phyloP scores from a whole-genome alignment of 768 basidiomycete genomes.

The Lactarius quietus region DNA sequence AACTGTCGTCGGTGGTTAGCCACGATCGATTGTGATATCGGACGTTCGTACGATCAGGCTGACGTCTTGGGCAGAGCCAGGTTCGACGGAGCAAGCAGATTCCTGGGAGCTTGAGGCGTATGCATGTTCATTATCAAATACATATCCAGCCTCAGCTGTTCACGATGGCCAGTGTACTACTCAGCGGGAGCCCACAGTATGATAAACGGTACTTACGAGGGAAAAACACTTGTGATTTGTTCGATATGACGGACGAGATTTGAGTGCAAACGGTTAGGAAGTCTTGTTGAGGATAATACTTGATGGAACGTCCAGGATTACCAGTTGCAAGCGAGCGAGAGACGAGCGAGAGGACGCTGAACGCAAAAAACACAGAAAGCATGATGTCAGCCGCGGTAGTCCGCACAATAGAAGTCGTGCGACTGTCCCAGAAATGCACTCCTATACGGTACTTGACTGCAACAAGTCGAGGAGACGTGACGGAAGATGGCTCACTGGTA shows the following conservation, averaged over 20 bases:
- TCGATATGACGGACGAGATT: neutral
- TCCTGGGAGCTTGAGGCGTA: neutral
- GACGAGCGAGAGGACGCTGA: neutral
- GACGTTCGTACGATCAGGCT: neutral
- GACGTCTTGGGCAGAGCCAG: neutral
- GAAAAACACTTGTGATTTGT: slow-evolving; percentile 12
- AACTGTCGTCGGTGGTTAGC: neutral
- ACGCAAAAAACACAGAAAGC: neutral
- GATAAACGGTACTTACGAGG: neutral
- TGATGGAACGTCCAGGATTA: neutral
- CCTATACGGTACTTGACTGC: too few relatives aligned
- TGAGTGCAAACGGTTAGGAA: neutral
- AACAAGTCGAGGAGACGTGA: too few relatives aligned
- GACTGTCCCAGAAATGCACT: too few relatives aligned
- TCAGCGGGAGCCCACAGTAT: neutral
- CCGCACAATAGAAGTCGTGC: too few relatives aligned
- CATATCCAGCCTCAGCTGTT: neutral
- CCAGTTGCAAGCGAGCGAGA: neutral
- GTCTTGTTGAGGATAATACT: neutral
- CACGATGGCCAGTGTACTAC: neutral
- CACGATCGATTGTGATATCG: too few relatives aligned
- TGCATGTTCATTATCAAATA: neutral
- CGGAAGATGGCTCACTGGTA: too few relatives aligned
- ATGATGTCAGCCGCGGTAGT: too few relatives aligned
- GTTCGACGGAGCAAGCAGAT: neutral